These are phyloP conservation scores for Avicennia marina DNA, from an alignment of 257 asterid genomes.

Conservation along the genomic window DNA sequence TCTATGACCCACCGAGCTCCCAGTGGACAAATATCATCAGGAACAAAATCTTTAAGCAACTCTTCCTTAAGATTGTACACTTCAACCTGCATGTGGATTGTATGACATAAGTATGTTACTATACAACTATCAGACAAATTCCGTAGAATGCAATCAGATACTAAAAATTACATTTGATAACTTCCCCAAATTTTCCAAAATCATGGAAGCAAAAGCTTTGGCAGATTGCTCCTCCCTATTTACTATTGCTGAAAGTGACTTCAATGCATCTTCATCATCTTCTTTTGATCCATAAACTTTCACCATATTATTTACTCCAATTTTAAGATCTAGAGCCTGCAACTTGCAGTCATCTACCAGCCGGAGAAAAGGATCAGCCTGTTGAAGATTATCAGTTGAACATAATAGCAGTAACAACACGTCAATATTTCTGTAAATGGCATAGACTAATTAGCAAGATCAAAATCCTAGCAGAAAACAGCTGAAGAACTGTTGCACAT, in stretches of 20 bases:
- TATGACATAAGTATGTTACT: conserved; percentile 9
- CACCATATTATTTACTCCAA: conserved; percentile 19
- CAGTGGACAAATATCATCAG: conserved; percentile 70
- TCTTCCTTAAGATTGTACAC: conserved; percentile 44
- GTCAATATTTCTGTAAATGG: conserved; percentile 7
- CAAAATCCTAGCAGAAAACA: conserved; percentile 18
- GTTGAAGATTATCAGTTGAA: conserved; percentile 26
- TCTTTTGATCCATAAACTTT: conserved; percentile 64
- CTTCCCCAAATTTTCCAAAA: conserved; percentile 45
- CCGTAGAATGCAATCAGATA: not conserved
- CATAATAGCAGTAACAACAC: conserved; percentile 1
- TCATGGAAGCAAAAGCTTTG: conserved; percentile 52
- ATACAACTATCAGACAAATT: conserved; percentile 6
- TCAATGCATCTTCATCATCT: conserved; percentile 69
- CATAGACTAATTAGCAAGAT: conserved; percentile 9
- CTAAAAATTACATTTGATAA: conserved; percentile 36
- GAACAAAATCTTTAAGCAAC: conserved; percentile 62
- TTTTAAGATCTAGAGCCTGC: conserved; percentile 41
- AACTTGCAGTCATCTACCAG: conserved; percentile 67
- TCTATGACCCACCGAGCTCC: conserved; percentile 52
- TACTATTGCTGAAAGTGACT: conserved; percentile 40
- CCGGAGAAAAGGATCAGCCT: conserved; percentile 74
- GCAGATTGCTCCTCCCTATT: conserved; percentile 54
- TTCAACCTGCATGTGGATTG: conserved; percentile 42
- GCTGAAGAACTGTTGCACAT: conserved; percentile 23